Percentiles rank a stretch among this genome's conserved stretches.
Evolutionary conservation across 164 flowering plant species (phyloP).

Genomic region (Warburgia ugandensis): DNA sequence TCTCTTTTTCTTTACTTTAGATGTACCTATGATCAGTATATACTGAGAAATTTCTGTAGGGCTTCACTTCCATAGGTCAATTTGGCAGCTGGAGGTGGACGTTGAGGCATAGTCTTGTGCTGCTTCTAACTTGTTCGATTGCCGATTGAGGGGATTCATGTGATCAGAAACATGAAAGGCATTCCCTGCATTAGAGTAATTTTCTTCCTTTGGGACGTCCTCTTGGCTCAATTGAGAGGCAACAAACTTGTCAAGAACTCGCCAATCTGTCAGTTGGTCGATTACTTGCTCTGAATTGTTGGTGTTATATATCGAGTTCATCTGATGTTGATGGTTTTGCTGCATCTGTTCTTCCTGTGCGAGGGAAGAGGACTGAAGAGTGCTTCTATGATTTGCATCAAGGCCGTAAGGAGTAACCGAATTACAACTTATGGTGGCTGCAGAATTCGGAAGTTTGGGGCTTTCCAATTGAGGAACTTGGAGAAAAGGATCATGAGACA

Average conservation of each 20-base stretch:
- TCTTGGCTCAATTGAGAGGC: conserved; percentile 82
- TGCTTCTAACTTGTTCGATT: conserved; percentile 30
- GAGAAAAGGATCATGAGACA: conserved; percentile 44
- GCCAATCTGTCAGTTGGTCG: conserved; percentile 83
- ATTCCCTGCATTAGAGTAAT: conserved; percentile 23
- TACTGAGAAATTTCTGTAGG: neutral
- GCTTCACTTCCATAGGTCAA: conserved; percentile 53
- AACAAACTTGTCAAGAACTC: conserved; percentile 83
- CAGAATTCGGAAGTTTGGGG: conserved; percentile 49
- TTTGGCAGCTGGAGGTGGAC: conserved; percentile 40
- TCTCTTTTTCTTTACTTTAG: conserved; percentile 5
- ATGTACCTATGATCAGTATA: conserved; percentile 22
- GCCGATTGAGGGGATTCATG: conserved; percentile 26
- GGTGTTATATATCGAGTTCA: conserved; percentile 26
- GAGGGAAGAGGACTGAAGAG: conserved; percentile 34
- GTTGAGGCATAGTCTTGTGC: conserved; percentile 40
- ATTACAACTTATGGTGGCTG: conserved; percentile 30
- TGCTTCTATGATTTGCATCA: conserved; percentile 26
- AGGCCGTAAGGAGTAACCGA: conserved; percentile 27
- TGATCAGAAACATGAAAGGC: conserved; percentile 31
- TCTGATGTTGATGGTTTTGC: conserved; percentile 28
- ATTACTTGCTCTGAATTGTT: conserved; percentile 33
- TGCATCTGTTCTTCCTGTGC: conserved; percentile 45
- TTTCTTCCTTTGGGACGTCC: conserved; percentile 38
- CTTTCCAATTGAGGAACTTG: conserved; percentile 84